These are phyloP conservation scores for Globisporangium nodosum DNA, from an alignment of 352 stramenopile species.

Conservation along the genomic window DNA sequence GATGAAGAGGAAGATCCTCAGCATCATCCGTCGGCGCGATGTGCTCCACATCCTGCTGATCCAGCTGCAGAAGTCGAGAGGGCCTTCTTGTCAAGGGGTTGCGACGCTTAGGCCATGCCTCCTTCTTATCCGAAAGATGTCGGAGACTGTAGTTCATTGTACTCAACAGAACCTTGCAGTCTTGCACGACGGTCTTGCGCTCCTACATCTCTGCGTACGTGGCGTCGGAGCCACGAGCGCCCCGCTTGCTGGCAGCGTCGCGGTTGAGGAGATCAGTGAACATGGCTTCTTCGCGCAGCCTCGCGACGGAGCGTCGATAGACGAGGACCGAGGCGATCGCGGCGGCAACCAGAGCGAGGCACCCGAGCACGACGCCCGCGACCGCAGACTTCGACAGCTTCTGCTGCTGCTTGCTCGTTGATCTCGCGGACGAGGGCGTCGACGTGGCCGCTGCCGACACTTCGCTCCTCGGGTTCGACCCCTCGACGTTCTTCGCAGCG, in stretches of 20 bases:
- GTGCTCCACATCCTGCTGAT: neutral
- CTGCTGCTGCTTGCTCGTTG: neutral
- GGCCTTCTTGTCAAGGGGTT: neutral
- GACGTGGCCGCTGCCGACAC: neutral
- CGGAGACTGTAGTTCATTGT: too few relatives aligned
- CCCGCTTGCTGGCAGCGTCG: neutral
- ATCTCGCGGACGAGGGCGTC: neutral
- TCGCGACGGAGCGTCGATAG: conserved; percentile 1
- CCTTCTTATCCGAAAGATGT: too few relatives aligned
- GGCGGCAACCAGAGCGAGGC: neutral
- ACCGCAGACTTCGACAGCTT: neutral
- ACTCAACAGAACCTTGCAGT: too few relatives aligned
- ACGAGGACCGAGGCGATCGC: neutral
- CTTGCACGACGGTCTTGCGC: too few relatives aligned
- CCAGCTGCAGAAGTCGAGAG: too few relatives aligned
- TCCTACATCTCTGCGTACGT: conserved; percentile 7
- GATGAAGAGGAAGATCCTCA: neutral
- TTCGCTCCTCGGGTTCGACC: neutral
- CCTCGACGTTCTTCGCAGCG: too few relatives aligned
- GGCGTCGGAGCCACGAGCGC: neutral
- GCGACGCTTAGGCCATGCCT: neutral
- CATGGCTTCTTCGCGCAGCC: conserved; percentile 6
- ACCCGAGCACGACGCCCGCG: conserved; percentile 1
- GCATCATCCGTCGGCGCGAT: neutral
- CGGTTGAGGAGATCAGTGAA: conserved; percentile 4